A percentile compares a stretch with the other conserved stretches of the same genome.
phyloP scores from a whole-genome alignment of 176 grass and related monocot species.

The sorghum (Sorghum bicolor) region Sorghum_bicolor_NCBIv3 NC_012876.2:11700001-11700500 shows the following conservation, averaged over 20 bases:
- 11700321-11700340: conserved; percentile 7
- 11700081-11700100: background rate
- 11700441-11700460: background rate
- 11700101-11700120: conserved; percentile 5
- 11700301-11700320: conserved; percentile 37
- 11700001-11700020: background rate
- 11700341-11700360: conserved; percentile 22
- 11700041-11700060: background rate
- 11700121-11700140: conserved; percentile 14
- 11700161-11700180: conserved; percentile 68
- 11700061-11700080: background rate
- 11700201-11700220: conserved; percentile 62
- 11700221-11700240: conserved; percentile 55
- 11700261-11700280: conserved; percentile 41
- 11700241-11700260: conserved; percentile 23
- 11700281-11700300: conserved; percentile 42
- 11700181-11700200: conserved; percentile 59
- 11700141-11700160: conserved; percentile 49
- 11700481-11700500: conserved; percentile 9
- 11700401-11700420: background rate
- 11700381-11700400: conserved; percentile 33
- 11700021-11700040: background rate
- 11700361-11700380: conserved; percentile 13
- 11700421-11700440: conserved; percentile 14
- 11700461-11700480: conserved; percentile 23